Base-by-base conservation (phyloP, 2,329 filamentous ascomycete genomes). In the Coniella vitis region DNA sequence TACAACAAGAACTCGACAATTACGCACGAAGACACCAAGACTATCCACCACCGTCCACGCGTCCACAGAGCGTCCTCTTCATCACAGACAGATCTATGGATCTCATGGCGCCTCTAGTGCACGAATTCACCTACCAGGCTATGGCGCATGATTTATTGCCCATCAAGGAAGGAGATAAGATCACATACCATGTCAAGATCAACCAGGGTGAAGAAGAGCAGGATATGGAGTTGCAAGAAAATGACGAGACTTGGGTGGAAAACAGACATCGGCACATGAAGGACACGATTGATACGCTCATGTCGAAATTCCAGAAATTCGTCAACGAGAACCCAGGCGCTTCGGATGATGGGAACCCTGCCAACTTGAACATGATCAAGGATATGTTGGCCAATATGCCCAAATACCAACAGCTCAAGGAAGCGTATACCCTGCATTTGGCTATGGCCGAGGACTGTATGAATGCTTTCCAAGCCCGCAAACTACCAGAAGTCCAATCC, bases 391-490 rank as follows among this genome's bases (percentile, higher is more conserved):
- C 89, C 13, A 91, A 90, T 8, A 70, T 98, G 51, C 90, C 90
- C 12, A 88, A 97, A 61, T 98, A 96, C 61, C 88, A 95, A 61
- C 86, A 94, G 66, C 88, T 93, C 75, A 96, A 97, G 65, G 89
- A 95, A 62, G 84, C 88, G 2, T 98, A 97, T 65, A 93, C 90
- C 0, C 72, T 98, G 47, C 93, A 98, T 67, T 74, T 98, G 37
- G 91, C 84, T 57, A 97, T 98, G 91, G 93, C 93, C 2, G 87
- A 96, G 63, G 90, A 95, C 63, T 95, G 90, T 64, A 97, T 97
- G 90, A 89, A 89, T 58, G 80, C 87, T 34, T 98, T 98, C 60
- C 84, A 95, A 63, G 73, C 81, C 45, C 80, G 84, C 63, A 95
- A 95, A 62, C 74, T 98, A 7, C 78, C 86, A 7, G 93, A 98